Conservation (phyloP, 345 rosid species). For the Bruguiera gymnorhiza region DNA sequence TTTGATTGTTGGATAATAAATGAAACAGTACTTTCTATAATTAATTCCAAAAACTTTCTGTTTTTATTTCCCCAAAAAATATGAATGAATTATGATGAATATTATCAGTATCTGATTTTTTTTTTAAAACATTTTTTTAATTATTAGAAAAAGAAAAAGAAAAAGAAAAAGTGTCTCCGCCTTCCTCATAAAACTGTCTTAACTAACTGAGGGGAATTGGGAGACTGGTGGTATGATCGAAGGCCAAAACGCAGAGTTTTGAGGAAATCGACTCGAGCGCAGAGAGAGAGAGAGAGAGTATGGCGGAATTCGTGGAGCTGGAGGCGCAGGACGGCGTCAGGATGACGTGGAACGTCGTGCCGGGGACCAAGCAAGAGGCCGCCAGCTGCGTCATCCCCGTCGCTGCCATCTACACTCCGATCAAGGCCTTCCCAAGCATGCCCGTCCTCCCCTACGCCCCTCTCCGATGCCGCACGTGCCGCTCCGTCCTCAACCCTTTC, state of each 20-base stretch:
- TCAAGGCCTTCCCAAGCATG: slow-evolving; percentile 55
- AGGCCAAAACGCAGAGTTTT: too few relatives aligned
- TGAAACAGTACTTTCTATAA: too few relatives aligned
- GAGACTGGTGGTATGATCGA: too few relatives aligned
- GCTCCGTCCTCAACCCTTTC: slow-evolving; percentile 81
- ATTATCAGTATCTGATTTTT: too few relatives aligned
- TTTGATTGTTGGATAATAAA: too few relatives aligned
- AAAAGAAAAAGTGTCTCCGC: background rate
- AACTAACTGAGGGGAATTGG: too few relatives aligned
- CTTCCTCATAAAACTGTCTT: background rate
- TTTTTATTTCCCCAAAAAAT: too few relatives aligned
- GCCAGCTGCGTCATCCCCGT: slow-evolving; percentile 72
- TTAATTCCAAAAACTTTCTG: too few relatives aligned
- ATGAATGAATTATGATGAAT: too few relatives aligned
- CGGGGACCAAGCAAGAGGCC: slow-evolving; percentile 66
- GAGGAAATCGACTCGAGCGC: too few relatives aligned
- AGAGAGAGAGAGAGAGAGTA: background rate
- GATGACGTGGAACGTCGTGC: slow-evolving; percentile 89
- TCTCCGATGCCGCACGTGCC: slow-evolving; percentile 88
- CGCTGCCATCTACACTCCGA: slow-evolving; percentile 77
- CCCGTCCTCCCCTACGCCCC: slow-evolving; percentile 77
- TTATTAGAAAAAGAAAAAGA: background rate
- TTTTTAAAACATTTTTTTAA: too few relatives aligned
- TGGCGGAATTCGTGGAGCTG: slow-evolving; percentile 67
- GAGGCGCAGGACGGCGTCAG: slow-evolving; percentile 74